Conservation (phyloP, 495 filamentous ascomycete genomes). For the Astrothelium subdiscretum region DNA sequence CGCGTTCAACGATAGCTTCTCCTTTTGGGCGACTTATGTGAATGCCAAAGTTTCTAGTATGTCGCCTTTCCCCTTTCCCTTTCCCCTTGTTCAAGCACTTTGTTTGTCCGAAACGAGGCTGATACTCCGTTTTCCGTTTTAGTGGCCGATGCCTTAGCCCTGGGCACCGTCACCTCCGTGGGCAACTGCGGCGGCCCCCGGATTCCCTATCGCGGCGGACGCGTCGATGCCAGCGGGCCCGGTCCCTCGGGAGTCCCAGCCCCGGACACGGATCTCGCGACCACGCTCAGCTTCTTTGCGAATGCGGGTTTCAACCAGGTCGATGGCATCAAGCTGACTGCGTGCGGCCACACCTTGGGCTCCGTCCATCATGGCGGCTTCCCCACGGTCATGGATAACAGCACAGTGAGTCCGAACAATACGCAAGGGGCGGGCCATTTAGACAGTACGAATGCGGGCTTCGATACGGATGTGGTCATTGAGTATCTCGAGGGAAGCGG, state of each 20-base stretch:
- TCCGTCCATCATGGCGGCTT: constrained; percentile 5
- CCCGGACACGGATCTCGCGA: constrained; percentile 6
- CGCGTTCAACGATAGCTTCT: constrained; percentile 12
- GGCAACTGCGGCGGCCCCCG: not conserved
- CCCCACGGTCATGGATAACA: constrained; percentile 1
- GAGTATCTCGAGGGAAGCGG: constrained; percentile 5
- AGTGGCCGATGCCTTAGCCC: constrained; percentile 7
- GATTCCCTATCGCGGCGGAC: constrained; percentile 3
- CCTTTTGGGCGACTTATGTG: not conserved
- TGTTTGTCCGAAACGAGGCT: not conserved
- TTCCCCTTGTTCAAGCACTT: not conserved
- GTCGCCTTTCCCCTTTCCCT: not conserved
- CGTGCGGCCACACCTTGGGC: constrained; percentile 11
- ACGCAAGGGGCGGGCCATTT: constrained; percentile 3
- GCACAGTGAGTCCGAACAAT: not conserved
- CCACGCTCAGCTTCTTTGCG: constrained; percentile 4
- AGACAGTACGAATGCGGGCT: constrained; percentile 5
- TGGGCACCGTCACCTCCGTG: constrained; percentile 1
- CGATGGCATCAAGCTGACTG: constrained; percentile 6
- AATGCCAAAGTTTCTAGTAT: not conserved
- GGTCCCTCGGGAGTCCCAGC: constrained; percentile 5
- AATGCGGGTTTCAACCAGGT: constrained; percentile 7
- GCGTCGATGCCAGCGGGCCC: constrained; percentile 4
- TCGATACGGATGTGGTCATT: constrained; percentile 4
- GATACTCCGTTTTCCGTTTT: not conserved